Evolutionary conservation across 768 basidiomycete species (phyloP).

Genomic region (Hericium rajendrae): DNA sequence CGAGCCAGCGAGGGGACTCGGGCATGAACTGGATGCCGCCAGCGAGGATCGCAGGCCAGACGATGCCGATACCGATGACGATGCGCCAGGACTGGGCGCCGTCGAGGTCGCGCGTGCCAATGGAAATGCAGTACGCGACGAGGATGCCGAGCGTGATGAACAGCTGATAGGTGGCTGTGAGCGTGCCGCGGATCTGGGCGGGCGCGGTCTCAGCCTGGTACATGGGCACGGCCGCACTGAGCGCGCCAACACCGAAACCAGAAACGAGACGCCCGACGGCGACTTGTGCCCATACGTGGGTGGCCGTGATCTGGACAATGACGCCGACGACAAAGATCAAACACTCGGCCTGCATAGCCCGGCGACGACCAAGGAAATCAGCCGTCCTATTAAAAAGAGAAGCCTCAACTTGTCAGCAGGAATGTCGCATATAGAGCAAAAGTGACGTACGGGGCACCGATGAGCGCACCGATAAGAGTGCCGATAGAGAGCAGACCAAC

Average conservation of each 20-base stretch:
- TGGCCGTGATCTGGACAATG: constrained; percentile 45
- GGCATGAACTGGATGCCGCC: constrained; percentile 64
- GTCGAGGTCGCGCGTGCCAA: constrained; percentile 45
- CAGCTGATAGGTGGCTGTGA: constrained; percentile 53
- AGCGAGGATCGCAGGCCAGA: constrained; percentile 55
- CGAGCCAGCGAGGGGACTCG: constrained; percentile 40
- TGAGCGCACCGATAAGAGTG: constrained; percentile 51
- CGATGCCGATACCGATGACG: constrained; percentile 49
- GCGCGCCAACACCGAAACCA: constrained; percentile 59
- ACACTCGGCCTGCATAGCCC: constrained; percentile 58
- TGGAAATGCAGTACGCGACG: constrained; percentile 59
- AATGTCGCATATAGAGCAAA: not conserved
- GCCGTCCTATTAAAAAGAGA: constrained; percentile 32
- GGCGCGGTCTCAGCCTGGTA: constrained; percentile 53
- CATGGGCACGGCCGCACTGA: constrained; percentile 63
- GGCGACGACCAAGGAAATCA: constrained; percentile 54
- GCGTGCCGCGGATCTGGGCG: constrained; percentile 57
- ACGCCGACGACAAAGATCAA: constrained; percentile 49
- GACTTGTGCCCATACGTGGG: constrained; percentile 53
- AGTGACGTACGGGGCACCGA: constrained; percentile 47
- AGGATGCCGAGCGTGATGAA: constrained; percentile 68
- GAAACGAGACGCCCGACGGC: constrained; percentile 56
- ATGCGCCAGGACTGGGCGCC: constrained; percentile 51
- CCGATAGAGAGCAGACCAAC: constrained; percentile 66
- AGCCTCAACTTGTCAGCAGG: not conserved